Conservation (phyloP, 2,329 filamentous ascomycete species). For the Fusarium solani-melongenae region DNA sequence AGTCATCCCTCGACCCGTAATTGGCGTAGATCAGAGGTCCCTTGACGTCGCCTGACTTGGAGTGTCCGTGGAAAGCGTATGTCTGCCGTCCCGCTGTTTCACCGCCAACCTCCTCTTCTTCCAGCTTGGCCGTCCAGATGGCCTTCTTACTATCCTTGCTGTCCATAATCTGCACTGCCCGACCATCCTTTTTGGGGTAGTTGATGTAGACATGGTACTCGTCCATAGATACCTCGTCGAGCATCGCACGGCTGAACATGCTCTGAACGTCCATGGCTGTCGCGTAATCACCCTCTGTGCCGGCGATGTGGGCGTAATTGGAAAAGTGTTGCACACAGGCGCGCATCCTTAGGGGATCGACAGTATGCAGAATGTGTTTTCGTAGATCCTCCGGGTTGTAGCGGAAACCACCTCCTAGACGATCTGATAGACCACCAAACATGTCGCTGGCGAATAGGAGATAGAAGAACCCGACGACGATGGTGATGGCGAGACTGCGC, state of each 20-base stretch:
- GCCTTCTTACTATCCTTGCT: conserved; percentile 66
- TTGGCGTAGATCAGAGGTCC: conserved; percentile 93
- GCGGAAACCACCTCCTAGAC: conserved; percentile 72
- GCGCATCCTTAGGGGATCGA: conserved; percentile 76
- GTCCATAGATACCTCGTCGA: conserved; percentile 82
- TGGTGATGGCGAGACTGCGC: conserved; percentile 77
- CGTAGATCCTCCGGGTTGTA: conserved; percentile 89
- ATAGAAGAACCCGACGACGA: conserved; percentile 84
- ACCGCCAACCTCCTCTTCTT: conserved; percentile 79
- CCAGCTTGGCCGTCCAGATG: conserved; percentile 82
- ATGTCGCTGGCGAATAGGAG: conserved; percentile 87
- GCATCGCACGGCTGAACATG: conserved; percentile 75
- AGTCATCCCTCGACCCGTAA: conserved; percentile 88
- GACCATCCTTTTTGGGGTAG: conserved; percentile 82
- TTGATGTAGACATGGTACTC: conserved; percentile 92
- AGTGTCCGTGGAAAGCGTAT: conserved; percentile 87
- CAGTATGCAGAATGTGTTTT: conserved; percentile 76
- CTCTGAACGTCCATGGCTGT: conserved; percentile 86
- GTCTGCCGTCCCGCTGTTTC: conserved; percentile 75
- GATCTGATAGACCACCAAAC: conserved; percentile 73
- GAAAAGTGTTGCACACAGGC: conserved; percentile 83
- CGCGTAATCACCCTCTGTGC: conserved; percentile 92
- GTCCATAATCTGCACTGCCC: conserved; percentile 83
- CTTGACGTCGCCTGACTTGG: conserved; percentile 84
- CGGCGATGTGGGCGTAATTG: conserved; percentile 88